phyloP scores from a whole-genome alignment of 106 monocot genomes.

The Narthecium ossifragum region DNA sequence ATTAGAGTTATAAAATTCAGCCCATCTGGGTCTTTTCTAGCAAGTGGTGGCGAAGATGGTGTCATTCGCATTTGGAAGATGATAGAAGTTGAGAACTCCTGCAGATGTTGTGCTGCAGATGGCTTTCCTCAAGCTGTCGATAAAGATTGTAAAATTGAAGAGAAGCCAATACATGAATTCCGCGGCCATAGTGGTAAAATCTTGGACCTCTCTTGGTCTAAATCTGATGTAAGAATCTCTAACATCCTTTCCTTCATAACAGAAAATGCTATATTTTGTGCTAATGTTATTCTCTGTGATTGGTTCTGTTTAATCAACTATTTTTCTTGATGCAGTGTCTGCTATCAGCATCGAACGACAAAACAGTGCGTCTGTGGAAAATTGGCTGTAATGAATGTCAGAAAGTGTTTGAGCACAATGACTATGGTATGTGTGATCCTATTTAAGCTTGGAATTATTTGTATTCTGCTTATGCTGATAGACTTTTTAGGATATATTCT shows the following conservation, averaged over 20 bases:
- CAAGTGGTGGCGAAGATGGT: constrained; percentile 86
- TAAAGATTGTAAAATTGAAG: constrained; percentile 46
- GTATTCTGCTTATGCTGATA: too few relatives aligned
- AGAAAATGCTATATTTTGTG: constrained; percentile 1
- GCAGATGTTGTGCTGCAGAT: constrained; percentile 45
- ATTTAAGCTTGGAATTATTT: too few relatives aligned
- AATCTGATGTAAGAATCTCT: constrained; percentile 48
- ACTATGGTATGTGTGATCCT: constrained; percentile 74
- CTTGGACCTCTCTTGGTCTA: constrained; percentile 91
- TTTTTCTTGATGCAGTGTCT: constrained; percentile 39
- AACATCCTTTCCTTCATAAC: constrained; percentile 6
- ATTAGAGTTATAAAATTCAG: constrained; percentile 86
- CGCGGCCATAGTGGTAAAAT: constrained; percentile 62
- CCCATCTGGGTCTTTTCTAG: constrained; percentile 62
- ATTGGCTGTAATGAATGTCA: constrained; percentile 60
- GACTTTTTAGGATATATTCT: too few relatives aligned
- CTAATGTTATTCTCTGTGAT: too few relatives aligned
- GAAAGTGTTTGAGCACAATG: constrained; percentile 59
- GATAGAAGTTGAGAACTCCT: constrained; percentile 35
- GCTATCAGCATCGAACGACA: constrained; percentile 78
- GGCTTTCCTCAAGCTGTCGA: constrained; percentile 42
- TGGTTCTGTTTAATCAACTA: too few relatives aligned
- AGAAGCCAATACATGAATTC: constrained; percentile 75
- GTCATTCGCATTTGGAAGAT: constrained; percentile 76
- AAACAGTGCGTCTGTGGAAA: constrained; percentile 90